A percentile compares a stretch with the other conserved stretches of the same genome.
Conservation (phyloP, 306 rosid species). For the Alnus rubra region DNA sequence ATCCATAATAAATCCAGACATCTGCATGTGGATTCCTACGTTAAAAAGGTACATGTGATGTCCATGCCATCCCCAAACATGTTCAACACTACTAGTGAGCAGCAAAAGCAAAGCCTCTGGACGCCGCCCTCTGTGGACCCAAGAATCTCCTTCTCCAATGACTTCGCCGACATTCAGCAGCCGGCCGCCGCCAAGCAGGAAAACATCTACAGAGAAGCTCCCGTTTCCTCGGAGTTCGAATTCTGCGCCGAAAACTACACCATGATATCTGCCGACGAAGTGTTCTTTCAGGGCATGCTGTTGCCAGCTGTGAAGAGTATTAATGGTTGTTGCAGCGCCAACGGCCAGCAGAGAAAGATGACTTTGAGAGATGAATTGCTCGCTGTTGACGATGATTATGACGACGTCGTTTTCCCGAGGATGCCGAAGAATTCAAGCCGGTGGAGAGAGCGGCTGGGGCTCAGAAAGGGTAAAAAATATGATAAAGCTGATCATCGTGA, state of each 20-base stretch:
- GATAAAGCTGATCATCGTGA: constrained; percentile 36
- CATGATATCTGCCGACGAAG: constrained; percentile 86
- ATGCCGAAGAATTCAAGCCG: constrained; percentile 55
- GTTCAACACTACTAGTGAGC: constrained; percentile 17
- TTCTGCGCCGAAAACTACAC: constrained; percentile 69
- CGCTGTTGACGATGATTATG: constrained; percentile 51
- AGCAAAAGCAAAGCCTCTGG: constrained; percentile 25
- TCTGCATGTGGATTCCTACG: constrained; percentile 64
- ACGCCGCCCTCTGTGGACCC: constrained; percentile 61
- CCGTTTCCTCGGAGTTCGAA: constrained; percentile 92
- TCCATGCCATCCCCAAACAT: constrained; percentile 43
- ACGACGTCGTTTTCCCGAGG: constrained; percentile 43
- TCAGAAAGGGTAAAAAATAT: constrained; percentile 52
- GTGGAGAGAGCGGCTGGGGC: constrained; percentile 80
- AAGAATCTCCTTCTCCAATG: constrained; percentile 95
- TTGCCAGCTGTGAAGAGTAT: constrained; percentile 57
- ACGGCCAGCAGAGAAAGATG: constrained; percentile 41
- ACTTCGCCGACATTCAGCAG: constrained; percentile 70
- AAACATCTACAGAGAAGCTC: constrained; percentile 76
- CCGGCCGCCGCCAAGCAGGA: constrained; percentile 50
- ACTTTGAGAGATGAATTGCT: constrained; percentile 74
- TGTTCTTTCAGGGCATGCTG: constrained; percentile 72
- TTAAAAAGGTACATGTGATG: constrained; percentile 16
- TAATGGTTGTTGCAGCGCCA: constrained; percentile 13
- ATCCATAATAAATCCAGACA: constrained; percentile 51